These are phyloP conservation scores for Xylaria palmicola DNA, from an alignment of 495 filamentous ascomycete species.

Conservation along the genomic window DNA sequence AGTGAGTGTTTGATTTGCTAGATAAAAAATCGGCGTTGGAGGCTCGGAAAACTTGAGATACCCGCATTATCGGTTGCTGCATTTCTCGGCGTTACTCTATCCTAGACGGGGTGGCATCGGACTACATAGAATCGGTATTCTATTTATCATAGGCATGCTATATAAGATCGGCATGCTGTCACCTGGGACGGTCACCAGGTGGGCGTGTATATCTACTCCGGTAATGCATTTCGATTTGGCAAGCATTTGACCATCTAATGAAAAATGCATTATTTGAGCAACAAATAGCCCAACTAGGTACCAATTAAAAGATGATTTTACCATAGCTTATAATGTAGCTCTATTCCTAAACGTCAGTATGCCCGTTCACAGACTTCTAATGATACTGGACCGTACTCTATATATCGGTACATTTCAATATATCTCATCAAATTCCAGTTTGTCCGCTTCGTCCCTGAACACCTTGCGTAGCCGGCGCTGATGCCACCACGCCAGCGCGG, in stretches of 20 bases:
- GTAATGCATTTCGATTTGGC: too few relatives aligned
- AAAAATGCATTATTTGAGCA: too few relatives aligned
- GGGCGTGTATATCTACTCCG: too few relatives aligned
- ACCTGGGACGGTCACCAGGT: neutral
- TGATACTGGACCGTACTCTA: neutral
- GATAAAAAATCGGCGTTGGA: constrained; percentile 24
- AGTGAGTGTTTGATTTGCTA: constrained; percentile 4
- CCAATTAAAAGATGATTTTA: neutral
- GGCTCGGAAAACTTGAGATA: constrained; percentile 28
- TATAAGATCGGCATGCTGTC: too few relatives aligned
- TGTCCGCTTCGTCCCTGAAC: constrained; percentile 32
- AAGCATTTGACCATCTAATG: too few relatives aligned
- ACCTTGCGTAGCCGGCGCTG: constrained; percentile 33
- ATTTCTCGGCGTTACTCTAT: constrained; percentile 5
- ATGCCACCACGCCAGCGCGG: constrained; percentile 38
- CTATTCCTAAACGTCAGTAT: neutral
- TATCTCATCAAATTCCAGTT: constrained; percentile 17
- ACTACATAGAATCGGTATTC: neutral
- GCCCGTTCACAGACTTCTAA: neutral
- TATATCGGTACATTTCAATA: neutral
- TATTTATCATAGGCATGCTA: neutral
- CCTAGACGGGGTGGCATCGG: neutral
- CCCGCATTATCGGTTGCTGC: constrained; percentile 21
- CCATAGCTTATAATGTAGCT: neutral
- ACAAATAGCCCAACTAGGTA: too few relatives aligned